A percentile compares a stretch with the other conserved stretches of the same genome.
These are phyloP conservation scores for Naematelia encephala DNA, from an alignment of 768 basidiomycete genomes.

Conservation along the genomic window DNA sequence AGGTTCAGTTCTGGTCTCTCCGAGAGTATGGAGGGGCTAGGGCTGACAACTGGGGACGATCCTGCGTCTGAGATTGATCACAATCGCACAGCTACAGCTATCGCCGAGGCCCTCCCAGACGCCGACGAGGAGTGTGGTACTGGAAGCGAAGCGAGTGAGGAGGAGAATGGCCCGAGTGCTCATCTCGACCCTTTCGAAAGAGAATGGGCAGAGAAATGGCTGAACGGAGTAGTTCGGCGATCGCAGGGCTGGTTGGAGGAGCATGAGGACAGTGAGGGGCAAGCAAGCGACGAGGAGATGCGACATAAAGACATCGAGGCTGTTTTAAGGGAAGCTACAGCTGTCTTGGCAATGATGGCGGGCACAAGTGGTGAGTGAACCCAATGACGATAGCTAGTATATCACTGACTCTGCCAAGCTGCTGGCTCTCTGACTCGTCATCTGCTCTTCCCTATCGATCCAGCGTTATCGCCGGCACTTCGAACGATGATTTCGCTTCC, in stretches of 20 bases:
- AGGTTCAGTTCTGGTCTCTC: conserved; percentile 18
- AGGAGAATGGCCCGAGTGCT: conserved; percentile 8
- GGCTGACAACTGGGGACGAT: conserved; percentile 21
- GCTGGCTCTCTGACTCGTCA: conserved; percentile 44
- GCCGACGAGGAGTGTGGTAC: conserved; percentile 2
- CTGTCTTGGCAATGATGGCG: conserved; percentile 47
- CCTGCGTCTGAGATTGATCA: too few species aligned
- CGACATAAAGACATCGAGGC: conserved; percentile 27
- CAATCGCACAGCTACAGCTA: too few species aligned
- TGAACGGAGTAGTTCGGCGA: conserved; percentile 40
- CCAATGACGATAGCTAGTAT: not conserved
- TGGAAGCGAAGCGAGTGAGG: conserved; percentile 10
- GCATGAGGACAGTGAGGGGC: conserved; percentile 22
- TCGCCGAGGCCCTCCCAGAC: not conserved
- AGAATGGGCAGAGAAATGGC: conserved; percentile 50
- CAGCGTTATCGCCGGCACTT: conserved; percentile 22
- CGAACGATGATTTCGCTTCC: conserved; percentile 6
- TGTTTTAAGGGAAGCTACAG: conserved; percentile 43
- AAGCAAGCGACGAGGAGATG: conserved; percentile 4
- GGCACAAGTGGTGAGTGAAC: conserved; percentile 42
- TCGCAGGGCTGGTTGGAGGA: conserved; percentile 44
- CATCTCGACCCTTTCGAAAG: conserved; percentile 47
- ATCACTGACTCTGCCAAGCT: conserved; percentile 14
- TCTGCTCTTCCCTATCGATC: conserved; percentile 39
- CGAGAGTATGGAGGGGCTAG: conserved; percentile 28